Base-by-base conservation (phyloP, 805 yeast species). In the Saturnispora ahearnii region DNA sequence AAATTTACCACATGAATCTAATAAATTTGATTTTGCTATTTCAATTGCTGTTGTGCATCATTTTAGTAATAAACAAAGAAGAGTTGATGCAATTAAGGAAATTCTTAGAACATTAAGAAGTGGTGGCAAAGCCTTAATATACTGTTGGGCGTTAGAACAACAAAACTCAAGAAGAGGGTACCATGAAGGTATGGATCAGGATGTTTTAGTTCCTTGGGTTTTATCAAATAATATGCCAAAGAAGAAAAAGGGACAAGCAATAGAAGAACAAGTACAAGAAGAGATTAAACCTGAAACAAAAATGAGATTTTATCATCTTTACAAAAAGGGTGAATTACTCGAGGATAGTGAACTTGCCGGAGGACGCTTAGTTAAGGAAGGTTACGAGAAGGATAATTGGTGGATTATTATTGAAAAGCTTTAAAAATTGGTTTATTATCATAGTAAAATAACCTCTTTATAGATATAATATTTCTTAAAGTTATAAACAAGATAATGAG, bases 101-200 rank as follows among this genome's bases (percentile, higher is more conserved):
- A 82, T 90, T 2, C 62, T 93, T 36, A 66, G 80, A 21, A 60
- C 63, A 29, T 63, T 93, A 48, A 71, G 64, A 40, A 49, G 55
- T 0, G 80, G 79, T 0, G 96, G 96, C 1, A 76, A 74, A 47
- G 85, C 87, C 0, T 68, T 93, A 58, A 77, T 93, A 7, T 93
- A 91, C 63, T 95, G 95, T 47, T 93, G 99, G 99, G 99, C 99
- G 0, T 66, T 93, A 47, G 99, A 93, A 56, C 99, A 93, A 64
- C 85, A 82, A 51, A 75, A 73, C 24, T 85, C 96, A 0, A 73
- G 97, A 57, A 74, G 98, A 58, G 98, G 98, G 0, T 93, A 88
- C 68, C 82, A 84, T 55, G 90, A 81, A 57, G 95, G 95, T 10
- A 89, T 84, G 79, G 89, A 85, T 48, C 98, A 87, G 63, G 99